Evolutionary conservation across 495 filamentous ascomycete genomes (phyloP).

Genomic region (Xylaria longipes): DNA sequence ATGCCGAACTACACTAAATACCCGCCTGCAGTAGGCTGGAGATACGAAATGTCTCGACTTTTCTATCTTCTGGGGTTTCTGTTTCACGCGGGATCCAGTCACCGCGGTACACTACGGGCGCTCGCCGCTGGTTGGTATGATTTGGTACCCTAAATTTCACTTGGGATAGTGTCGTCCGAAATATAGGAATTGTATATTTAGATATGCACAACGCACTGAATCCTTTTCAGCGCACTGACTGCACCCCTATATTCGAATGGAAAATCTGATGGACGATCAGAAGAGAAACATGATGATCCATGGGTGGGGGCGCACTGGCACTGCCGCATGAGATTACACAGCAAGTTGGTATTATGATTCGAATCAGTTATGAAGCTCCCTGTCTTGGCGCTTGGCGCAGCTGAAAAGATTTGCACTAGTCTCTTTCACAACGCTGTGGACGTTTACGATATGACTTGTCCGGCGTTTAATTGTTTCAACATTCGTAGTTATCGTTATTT

Average conservation of each 20-base stretch:
- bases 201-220: neutral
- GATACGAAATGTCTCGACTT: neutral
- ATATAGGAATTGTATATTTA: neutral
- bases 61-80: too few relatives aligned
- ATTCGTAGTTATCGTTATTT: neutral
- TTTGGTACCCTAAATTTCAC: neutral
- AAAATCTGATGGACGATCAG: neutral
- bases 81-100: neutral
- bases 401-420: neutral
- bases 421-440: neutral
- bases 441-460: neutral
- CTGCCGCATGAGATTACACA: conserved; percentile 4
- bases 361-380: neutral
- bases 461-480: neutral
- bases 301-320: neutral
- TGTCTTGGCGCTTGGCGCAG: conserved; percentile 14
- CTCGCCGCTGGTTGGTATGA: neutral
- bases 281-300: conserved; percentile 1
- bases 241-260: neutral
- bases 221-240: neutral
- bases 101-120: neutral
- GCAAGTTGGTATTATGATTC: neutral
- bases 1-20: neutral
- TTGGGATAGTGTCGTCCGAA: neutral
- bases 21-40: neutral